Evolutionary conservation across 2,329 filamentous ascomycete species (phyloP).

Genomic region (Sporothrix curviconia): DNA sequence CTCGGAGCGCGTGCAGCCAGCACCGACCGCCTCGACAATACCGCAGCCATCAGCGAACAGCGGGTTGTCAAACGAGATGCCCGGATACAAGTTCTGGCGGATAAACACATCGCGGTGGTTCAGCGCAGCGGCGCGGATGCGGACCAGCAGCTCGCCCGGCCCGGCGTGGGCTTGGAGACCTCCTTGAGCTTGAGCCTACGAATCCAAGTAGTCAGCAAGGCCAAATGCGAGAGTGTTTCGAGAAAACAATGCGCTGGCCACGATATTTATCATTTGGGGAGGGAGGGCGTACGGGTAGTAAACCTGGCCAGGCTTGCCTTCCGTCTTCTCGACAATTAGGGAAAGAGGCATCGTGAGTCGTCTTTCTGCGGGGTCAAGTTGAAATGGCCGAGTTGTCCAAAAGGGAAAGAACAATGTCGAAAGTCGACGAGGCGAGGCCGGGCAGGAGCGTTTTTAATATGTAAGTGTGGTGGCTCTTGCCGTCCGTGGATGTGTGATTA

Average conservation of each 20-base stretch:
- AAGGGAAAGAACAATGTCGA: neutral
- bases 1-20: conserved; percentile 32
- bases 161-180: conserved; percentile 56
- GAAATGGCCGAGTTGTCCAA: too few relatives aligned
- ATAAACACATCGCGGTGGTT: conserved; percentile 97
- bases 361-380: too few relatives aligned
- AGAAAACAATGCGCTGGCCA: neutral
- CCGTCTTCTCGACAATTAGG: conserved; percentile 60
- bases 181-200: conserved; percentile 53
- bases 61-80: conserved; percentile 69
- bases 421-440: neutral
- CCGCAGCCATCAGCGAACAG: conserved; percentile 80
- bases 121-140: conserved; percentile 70
- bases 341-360: conserved; percentile 47
- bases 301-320: conserved; percentile 73
- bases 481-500: too few relatives aligned
- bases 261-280: too few relatives aligned
- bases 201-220: neutral
- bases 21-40: conserved; percentile 59
- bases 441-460: neutral
- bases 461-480: neutral
- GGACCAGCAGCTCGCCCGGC: conserved; percentile 64
- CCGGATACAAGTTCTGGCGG: conserved; percentile 85
- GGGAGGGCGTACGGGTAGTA: conserved; percentile 63
- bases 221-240: too few relatives aligned